A percentile compares a stretch with the other conserved stretches of the same genome.
Evolutionary conservation across 2,329 filamentous ascomycete genomes (phyloP).

Genomic region (Penicillium capsulatum): DNA sequence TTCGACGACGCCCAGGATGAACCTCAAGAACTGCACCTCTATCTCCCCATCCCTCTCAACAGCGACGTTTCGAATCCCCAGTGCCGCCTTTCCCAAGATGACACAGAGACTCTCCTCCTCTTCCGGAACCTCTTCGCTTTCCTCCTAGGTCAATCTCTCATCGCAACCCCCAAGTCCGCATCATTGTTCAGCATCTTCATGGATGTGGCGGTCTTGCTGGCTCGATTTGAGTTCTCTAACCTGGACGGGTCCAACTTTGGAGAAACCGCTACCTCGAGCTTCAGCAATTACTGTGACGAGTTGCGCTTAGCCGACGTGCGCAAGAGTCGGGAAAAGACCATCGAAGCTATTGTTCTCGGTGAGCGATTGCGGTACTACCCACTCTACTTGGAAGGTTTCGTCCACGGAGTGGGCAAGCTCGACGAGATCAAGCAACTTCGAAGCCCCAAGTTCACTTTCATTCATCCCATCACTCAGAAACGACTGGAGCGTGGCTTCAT

Average conservation of each 20-base stretch:
- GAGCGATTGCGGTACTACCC: conserved; percentile 78
- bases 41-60: conserved; percentile 55
- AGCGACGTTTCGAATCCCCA: conserved; percentile 43
- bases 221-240: conserved; percentile 58
- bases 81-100: conserved; percentile 40
- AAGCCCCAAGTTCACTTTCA: conserved; percentile 64
- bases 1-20: conserved; percentile 47
- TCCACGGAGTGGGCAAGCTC: conserved; percentile 82
- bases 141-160: conserved; percentile 57
- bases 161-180: conserved; percentile 54
- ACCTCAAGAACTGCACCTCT: conserved; percentile 49
- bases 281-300: conserved; percentile 66
- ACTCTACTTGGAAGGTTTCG: conserved; percentile 87
- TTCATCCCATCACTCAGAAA: conserved; percentile 68
- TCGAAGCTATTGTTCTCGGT: conserved; percentile 83
- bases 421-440: conserved; percentile 67
- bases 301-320: conserved; percentile 74
- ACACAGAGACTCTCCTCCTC: conserved; percentile 55
- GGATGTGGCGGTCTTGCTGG: conserved; percentile 55
- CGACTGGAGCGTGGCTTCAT: conserved; percentile 78
- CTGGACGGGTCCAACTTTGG: conserved; percentile 61
- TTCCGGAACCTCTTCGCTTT: conserved; percentile 64
- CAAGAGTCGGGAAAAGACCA: conserved; percentile 76
- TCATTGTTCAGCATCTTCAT: conserved; percentile 59
- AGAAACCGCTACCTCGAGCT: conserved; percentile 53